Base-by-base conservation (phyloP, 2,329 filamentous ascomycete species). In the Xylariaceae sp. region DNA sequence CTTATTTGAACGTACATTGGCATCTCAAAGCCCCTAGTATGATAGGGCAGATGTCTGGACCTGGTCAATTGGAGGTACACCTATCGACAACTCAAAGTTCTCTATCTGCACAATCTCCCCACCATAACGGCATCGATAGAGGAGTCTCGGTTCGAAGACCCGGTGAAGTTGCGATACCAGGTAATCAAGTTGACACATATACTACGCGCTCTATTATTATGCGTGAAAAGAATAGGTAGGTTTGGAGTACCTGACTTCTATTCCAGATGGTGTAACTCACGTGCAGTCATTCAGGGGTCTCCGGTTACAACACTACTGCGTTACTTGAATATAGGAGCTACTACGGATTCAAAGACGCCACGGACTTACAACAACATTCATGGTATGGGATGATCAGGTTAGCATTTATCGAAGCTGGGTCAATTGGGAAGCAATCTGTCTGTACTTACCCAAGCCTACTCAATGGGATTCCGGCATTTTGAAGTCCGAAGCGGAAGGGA, bases 1-100 rank as follows among this genome's bases (percentile, higher is more conserved):
- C 63, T 47, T 26, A 66, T 45, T n/a, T 51, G 53, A 16, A 60
- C 56, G 39, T 63, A 54, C 2, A 53, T 58, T 30, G 61, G 19
- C 16, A 26, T 60, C 19, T 66, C 54, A 26, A 26, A 26, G 0
- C 63, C 60, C 26, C 60, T 22, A 2, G 37, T 21, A 26, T 58
- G 40, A 49, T 64, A 67, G 7, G 65, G 39, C 7, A 54, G 44
- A 22, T 58, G 36, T 9, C 58, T 62, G 5, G 54, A 8, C 9
- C 50, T 36, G 1, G 62, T 65, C 1, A 61, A 39, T 37, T 66
- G 62, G 26, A 61, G 53, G 36, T 65, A 65, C 9, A 15, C 9
- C 13, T 47, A 66, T 61, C 8, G 63, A 61, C 10, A 67, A 40
- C 7, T 47, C 48, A 30, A 66, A 49, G 22, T 62, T 53, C 30